Percentiles rank a stretch among this genome's conserved stretches.
These are phyloP conservation scores for Fusarium decemcellulare DNA, from an alignment of 2,329 filamentous ascomycete genomes.

Conservation along the genomic window DNA sequence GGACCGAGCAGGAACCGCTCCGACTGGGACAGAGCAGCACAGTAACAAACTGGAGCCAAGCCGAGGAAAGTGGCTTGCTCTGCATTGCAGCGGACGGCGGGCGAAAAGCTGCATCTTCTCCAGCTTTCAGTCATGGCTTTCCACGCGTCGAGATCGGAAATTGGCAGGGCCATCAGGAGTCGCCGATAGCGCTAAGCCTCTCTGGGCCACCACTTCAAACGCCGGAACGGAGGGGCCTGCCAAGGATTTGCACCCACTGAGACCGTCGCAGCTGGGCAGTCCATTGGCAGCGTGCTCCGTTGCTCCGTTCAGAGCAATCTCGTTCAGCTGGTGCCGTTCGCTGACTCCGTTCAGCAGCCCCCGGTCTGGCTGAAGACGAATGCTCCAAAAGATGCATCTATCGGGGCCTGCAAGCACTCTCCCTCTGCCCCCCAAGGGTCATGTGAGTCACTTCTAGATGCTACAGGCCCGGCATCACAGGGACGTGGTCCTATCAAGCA, in stretches of 20 bases:
- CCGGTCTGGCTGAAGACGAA: not conserved
- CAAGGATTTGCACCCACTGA: not conserved
- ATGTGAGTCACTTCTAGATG: constrained; percentile 8
- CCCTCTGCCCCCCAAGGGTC: not conserved
- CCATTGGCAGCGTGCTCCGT: not conserved
- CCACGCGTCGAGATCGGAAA: constrained; percentile 42
- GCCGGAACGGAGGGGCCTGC: constrained; percentile 26
- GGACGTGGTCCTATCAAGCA: constrained; percentile 7
- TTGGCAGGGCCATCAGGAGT: constrained; percentile 47
- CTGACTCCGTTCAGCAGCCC: constrained; percentile 20
- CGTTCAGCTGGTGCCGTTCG: constrained; percentile 18
- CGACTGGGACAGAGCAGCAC: constrained; percentile 1
- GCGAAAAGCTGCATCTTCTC: too few species aligned
- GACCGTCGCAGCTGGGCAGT: not conserved
- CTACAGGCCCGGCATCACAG: not conserved
- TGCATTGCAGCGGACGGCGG: not conserved
- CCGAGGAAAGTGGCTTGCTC: not conserved
- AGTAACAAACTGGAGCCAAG: constrained; percentile 23
- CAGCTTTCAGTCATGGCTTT: not conserved
- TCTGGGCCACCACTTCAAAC: constrained; percentile 32
- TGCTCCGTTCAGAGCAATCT: not conserved
- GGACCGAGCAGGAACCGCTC: not conserved
- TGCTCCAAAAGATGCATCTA: constrained; percentile 19
- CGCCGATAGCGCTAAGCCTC: constrained; percentile 34
- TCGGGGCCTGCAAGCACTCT: not conserved